These are phyloP conservation scores for Naganishia vishniacii DNA, from an alignment of 768 basidiomycete species.

Conservation along the genomic window DNA sequence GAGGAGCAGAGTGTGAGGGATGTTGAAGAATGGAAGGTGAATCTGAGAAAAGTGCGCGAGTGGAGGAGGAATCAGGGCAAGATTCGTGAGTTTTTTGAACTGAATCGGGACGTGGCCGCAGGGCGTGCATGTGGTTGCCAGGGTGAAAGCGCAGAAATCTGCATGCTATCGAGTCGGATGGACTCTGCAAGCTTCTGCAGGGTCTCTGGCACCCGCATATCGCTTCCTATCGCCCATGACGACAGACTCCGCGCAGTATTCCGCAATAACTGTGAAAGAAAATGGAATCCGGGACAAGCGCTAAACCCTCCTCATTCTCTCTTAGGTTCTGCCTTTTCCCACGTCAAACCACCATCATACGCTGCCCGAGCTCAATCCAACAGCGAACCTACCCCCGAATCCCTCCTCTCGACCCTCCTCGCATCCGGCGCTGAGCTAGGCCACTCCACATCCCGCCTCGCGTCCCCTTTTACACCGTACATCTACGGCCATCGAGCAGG, in stretches of 20 bases:
- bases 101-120: background rate
- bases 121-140: too few relatives aligned
- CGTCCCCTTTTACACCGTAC: conserved; percentile 88
- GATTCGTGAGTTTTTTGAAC: conserved; percentile 20
- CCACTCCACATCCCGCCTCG: conserved; percentile 65
- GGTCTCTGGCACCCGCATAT: too few relatives aligned
- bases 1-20: conserved; percentile 14
- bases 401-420: conserved; percentile 70
- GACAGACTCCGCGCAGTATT: too few relatives aligned
- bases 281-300: background rate
- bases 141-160: too few relatives aligned
- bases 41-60: conserved; percentile 38
- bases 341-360: conserved; percentile 31
- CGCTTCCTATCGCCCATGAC: too few relatives aligned
- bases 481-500: conserved; percentile 86
- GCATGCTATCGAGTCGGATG: too few relatives aligned
- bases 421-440: conserved; percentile 93
- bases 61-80: conserved; percentile 35
- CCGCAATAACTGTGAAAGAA: background rate
- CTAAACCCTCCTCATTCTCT: background rate
- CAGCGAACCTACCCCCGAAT: conserved; percentile 49
- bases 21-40: conserved; percentile 42
- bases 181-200: too few relatives aligned
- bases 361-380: conserved; percentile 13
- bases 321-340: conserved; percentile 26